Conservation (phyloP, 2,329 filamentous ascomycete genomes). For the Claviceps sp. region DNA sequence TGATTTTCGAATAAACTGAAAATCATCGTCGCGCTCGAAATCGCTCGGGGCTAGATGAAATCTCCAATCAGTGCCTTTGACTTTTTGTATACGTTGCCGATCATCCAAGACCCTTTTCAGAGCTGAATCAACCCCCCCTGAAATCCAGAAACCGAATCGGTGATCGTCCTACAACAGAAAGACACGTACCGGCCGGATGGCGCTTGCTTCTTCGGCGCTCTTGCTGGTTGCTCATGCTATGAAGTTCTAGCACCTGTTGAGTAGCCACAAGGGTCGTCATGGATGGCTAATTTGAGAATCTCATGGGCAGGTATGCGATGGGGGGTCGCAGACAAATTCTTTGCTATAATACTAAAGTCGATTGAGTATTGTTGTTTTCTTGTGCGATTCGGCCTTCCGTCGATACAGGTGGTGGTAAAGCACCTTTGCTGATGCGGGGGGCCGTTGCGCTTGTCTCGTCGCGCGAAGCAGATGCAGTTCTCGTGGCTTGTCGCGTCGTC, state of each 20-base stretch:
- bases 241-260: slow-evolving; percentile 49
- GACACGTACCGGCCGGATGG: slow-evolving; percentile 39
- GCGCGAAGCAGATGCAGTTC: slow-evolving; percentile 1
- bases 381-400: not conserved
- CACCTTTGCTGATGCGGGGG: slow-evolving; percentile 5
- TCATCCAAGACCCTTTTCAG: not conserved
- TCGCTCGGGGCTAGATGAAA: slow-evolving; percentile 21
- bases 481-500: not conserved
- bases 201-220: slow-evolving; percentile 51
- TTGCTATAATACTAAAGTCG: no score
- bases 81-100: not conserved
- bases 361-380: not conserved
- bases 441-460: not conserved
- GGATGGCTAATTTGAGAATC: slow-evolving; percentile 32
- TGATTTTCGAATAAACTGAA: slow-evolving; percentile 56
- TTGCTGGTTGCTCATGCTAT: slow-evolving; percentile 56
- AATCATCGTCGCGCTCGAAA: slow-evolving; percentile 67
- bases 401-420: not conserved
- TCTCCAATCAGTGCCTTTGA: not conserved
- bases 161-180: not conserved
- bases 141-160: no score
- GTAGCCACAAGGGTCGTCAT: slow-evolving; percentile 58
- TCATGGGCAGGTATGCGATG: slow-evolving; percentile 1
- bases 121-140: not conserved
- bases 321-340: not conserved